phyloP scores from a whole-genome alignment of 768 basidiomycete genomes.

The Tylopilus cervinicoccineus region DNA sequence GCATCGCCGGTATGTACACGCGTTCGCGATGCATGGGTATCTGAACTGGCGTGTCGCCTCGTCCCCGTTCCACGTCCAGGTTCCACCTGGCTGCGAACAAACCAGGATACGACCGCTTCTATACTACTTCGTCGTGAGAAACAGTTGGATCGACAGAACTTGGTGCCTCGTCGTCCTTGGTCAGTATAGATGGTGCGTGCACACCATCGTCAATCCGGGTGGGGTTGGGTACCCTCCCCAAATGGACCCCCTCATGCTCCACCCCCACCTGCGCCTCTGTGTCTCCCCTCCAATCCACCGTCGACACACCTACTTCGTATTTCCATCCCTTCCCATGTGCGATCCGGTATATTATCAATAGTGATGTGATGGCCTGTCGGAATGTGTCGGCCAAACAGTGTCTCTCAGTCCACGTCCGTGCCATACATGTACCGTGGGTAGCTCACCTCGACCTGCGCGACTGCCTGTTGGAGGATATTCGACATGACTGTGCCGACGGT shows the following conservation, averaged over 20 bases:
- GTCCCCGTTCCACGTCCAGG: background rate
- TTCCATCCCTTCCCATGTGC: conserved; percentile 15
- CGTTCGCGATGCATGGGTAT: background rate
- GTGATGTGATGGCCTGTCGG: conserved; percentile 11
- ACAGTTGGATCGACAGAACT: background rate
- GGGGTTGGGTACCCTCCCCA: background rate
- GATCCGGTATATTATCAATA: conserved; percentile 22
- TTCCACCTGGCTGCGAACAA: background rate
- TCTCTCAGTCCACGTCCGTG: background rate
- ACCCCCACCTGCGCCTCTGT: background rate
- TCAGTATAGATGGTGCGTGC: background rate
- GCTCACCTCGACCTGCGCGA: conserved; percentile 20
- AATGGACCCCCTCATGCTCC: background rate
- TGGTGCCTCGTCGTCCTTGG: conserved; percentile 2
- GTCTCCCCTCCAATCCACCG: conserved; percentile 16
- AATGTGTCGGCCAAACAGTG: background rate
- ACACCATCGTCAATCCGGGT: background rate
- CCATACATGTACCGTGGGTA: background rate
- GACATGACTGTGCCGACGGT: background rate
- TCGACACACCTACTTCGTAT: background rate
- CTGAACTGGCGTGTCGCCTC: background rate
- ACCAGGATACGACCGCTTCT: background rate
- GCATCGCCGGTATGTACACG: background rate
- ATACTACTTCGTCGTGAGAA: background rate
- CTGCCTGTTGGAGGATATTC: conserved; percentile 13